These are phyloP conservation scores for Triangularia setosa DNA, from an alignment of 2,329 filamentous ascomycete genomes.

Conservation along the genomic window DNA sequence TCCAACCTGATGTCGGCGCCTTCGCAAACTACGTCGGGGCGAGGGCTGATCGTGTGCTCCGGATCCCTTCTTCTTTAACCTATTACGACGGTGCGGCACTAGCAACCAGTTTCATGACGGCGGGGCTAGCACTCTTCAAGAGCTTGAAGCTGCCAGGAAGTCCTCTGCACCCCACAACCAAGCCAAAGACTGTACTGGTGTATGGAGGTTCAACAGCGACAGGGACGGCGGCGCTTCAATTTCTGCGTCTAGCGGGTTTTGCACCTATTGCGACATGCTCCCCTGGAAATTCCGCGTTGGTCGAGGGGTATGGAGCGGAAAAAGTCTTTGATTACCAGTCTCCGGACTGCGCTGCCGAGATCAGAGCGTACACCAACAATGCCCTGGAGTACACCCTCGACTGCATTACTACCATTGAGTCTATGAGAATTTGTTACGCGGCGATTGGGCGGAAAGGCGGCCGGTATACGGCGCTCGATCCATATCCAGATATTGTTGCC, in stretches of 20 bases:
- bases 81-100: too few species aligned
- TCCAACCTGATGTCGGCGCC: background rate
- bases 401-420: slow-evolving; percentile 32
- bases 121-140: slow-evolving; percentile 23
- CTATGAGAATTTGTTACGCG: slow-evolving; percentile 35
- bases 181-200: slow-evolving; percentile 19
- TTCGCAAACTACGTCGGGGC: background rate
- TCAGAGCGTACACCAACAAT: slow-evolving; percentile 37
- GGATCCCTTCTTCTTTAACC: too few species aligned
- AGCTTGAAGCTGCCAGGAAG: slow-evolving; percentile 21
- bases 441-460: slow-evolving; percentile 35
- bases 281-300: slow-evolving; percentile 33
- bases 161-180: background rate
- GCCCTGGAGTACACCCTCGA: slow-evolving; percentile 37
- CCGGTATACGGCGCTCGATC: slow-evolving; percentile 18
- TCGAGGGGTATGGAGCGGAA: slow-evolving; percentile 37
- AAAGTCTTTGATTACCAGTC: slow-evolving; percentile 38
- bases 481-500: background rate
- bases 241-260: slow-evolving; percentile 24
- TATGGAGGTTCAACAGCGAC: slow-evolving; percentile 23
- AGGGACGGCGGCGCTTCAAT: slow-evolving; percentile 26
- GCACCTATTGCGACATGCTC: slow-evolving; percentile 27
- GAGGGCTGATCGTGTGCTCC: too few species aligned
- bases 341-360: slow-evolving; percentile 26
- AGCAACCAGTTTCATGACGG: too few species aligned